These are phyloP conservation scores for Hemisphaericaspora xylanilytica DNA, from an alignment of 1,139 yeast species.

Conservation along the genomic window DNA sequence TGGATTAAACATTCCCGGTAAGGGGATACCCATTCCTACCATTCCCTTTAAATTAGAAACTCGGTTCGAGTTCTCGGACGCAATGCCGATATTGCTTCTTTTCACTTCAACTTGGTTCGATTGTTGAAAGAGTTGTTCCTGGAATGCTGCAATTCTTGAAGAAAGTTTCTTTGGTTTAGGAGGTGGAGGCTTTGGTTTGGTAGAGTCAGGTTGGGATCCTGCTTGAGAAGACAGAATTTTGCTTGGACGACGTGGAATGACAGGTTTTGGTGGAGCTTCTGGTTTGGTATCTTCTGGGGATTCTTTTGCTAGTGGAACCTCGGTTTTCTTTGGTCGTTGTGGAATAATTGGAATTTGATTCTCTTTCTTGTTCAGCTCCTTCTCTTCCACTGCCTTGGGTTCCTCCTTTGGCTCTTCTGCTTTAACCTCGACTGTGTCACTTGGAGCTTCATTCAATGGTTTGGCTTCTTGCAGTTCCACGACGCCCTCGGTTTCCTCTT, in stretches of 20 bases:
- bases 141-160: constrained; percentile 76
- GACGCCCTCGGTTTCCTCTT: too few species aligned
- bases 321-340: constrained; percentile 1
- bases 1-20: constrained; percentile 60
- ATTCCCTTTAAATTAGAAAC: constrained; percentile 58
- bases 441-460: too few species aligned
- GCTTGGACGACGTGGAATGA: constrained; percentile 12
- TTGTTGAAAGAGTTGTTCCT: constrained; percentile 36
- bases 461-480: too few species aligned
- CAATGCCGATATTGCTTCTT: constrained; percentile 17
- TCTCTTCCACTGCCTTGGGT: too few species aligned
- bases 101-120: constrained; percentile 27
- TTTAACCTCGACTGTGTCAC: too few species aligned
- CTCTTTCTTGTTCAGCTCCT: neutral
- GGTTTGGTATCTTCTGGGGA: neutral
- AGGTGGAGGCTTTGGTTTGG: constrained; percentile 49
- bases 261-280: constrained; percentile 1
- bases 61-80: constrained; percentile 22
- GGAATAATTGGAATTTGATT: neutral
- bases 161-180: constrained; percentile 75
- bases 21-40: constrained; percentile 52
- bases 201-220: constrained; percentile 3
- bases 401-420: too few species aligned
- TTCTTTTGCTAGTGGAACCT: neutral
- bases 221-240: constrained; percentile 11